Percentiles rank a stretch among this genome's conserved stretches.
Conservation (phyloP, 495 filamentous ascomycete genomes). For the Talaromyces liani region DNA sequence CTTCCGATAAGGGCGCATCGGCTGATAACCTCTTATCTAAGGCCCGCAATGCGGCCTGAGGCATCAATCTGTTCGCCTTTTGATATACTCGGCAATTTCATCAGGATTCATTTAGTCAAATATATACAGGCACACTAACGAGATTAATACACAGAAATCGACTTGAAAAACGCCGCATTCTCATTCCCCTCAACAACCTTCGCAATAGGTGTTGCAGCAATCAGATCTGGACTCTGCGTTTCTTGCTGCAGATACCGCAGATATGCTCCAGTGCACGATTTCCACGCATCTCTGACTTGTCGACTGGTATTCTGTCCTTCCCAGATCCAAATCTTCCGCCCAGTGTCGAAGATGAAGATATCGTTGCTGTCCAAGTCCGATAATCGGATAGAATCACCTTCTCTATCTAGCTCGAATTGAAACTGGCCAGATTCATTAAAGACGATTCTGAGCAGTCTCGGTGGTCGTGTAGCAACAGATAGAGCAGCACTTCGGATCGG, state of each 20-base stretch:
- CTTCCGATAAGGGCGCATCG: background rate
- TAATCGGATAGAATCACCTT: constrained; percentile 28
- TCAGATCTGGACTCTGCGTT: constrained; percentile 23
- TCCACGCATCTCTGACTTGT: constrained; percentile 48
- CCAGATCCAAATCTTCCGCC: constrained; percentile 52
- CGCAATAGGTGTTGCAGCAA: constrained; percentile 39
- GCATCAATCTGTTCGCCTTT: background rate
- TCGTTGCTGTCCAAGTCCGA: constrained; percentile 47
- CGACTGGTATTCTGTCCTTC: constrained; percentile 46
- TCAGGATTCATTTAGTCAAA: too few species aligned
- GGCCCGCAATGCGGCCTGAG: background rate
- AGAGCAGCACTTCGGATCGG: constrained; percentile 24
- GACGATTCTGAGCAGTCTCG: constrained; percentile 43
- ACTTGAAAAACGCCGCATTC: constrained; percentile 39
- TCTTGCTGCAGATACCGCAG: constrained; percentile 38
- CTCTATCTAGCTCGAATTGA: constrained; percentile 46
- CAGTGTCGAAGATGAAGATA: constrained; percentile 51
- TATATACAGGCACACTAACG: background rate
- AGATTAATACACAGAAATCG: constrained; percentile 3
- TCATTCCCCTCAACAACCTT: constrained; percentile 48
- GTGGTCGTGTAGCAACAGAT: constrained; percentile 14
- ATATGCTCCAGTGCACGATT: constrained; percentile 49
- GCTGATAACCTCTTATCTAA: background rate
- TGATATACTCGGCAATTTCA: too few species aligned
- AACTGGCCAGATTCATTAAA: constrained; percentile 47